Conservation (phyloP, 2,329 filamentous ascomycete species). For the Leptosphaerulina australis region DNA sequence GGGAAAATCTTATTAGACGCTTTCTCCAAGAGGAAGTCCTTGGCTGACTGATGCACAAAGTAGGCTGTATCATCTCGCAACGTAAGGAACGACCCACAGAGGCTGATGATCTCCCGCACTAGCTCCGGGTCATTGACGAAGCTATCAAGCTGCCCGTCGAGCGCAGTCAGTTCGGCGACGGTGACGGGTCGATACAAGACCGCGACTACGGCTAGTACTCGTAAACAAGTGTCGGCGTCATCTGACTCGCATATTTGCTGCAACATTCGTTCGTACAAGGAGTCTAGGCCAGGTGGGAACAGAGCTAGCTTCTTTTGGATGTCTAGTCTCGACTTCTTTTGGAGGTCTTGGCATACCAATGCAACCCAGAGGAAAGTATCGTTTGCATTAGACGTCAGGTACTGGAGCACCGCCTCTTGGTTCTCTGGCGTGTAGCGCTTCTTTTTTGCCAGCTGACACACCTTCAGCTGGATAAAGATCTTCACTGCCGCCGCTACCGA, state of each 20-base stretch:
- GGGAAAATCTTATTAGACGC: not conserved
- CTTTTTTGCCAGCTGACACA: constrained; percentile 34
- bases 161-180: not conserved
- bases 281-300: constrained; percentile 47
- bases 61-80: constrained; percentile 17
- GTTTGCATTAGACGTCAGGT: constrained; percentile 43
- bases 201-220: constrained; percentile 44
- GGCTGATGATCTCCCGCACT: constrained; percentile 36
- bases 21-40: constrained; percentile 48
- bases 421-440: constrained; percentile 27
- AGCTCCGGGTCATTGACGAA: not conserved
- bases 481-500: constrained; percentile 44
- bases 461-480: constrained; percentile 47
- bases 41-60: constrained; percentile 54
- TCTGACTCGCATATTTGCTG: constrained; percentile 35
- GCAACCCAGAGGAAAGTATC: constrained; percentile 43
- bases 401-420: constrained; percentile 6
- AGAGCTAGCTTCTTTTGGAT: constrained; percentile 18
- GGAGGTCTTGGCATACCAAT: constrained; percentile 37
- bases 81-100: constrained; percentile 46
- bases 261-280: constrained; percentile 51
- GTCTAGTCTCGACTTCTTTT: constrained; percentile 21
- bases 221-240: constrained; percentile 40
- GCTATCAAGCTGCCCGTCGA: not conserved
- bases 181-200: constrained; percentile 43